phyloP scores from a whole-genome alignment of 2,329 filamentous ascomycete genomes.

The Aspergillus sojae region DNA sequence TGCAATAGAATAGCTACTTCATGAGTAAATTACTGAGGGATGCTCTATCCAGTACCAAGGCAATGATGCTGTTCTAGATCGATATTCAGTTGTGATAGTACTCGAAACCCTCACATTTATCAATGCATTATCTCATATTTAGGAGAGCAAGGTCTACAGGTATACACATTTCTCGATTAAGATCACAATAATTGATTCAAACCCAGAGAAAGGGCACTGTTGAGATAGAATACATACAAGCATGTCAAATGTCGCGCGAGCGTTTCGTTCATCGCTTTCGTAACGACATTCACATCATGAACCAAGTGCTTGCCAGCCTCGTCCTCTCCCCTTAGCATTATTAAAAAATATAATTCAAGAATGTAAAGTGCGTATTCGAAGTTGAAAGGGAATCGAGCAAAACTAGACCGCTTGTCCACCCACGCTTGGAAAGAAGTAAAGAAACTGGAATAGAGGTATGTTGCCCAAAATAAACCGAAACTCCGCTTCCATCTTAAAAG shows the following conservation, averaged over 20 bases:
- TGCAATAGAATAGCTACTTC: not conserved
- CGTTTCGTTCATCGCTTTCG: constrained; percentile 12
- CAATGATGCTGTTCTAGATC: not conserved
- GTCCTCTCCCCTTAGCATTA: not conserved
- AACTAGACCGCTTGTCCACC: constrained; percentile 17
- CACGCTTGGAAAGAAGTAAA: constrained; percentile 17
- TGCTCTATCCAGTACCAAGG: not conserved
- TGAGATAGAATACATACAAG: constrained; percentile 10
- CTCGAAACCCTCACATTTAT: not conserved
- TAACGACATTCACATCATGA: constrained; percentile 13
- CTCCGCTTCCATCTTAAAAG: constrained; percentile 23
- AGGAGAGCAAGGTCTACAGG: not conserved
- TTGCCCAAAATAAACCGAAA: constrained; percentile 18
- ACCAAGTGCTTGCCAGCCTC: not conserved
- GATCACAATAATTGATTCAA: not conserved
- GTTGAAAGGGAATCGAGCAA: constrained; percentile 9
- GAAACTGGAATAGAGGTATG: constrained; percentile 7
- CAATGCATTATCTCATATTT: not conserved
- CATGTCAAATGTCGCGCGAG: constrained; percentile 6
- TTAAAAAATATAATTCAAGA: constrained; percentile 3
- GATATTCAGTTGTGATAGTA: not conserved
- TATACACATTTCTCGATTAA: not conserved
- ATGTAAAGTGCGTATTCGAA: not conserved
- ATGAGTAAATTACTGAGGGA: not conserved
- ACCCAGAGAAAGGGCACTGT: not conserved